A percentile compares a stretch with the other conserved stretches of the same genome.
Evolutionary conservation across 371 early-diverging fungal species (phyloP).

Genomic region (Rhizopus delemar): DNA sequence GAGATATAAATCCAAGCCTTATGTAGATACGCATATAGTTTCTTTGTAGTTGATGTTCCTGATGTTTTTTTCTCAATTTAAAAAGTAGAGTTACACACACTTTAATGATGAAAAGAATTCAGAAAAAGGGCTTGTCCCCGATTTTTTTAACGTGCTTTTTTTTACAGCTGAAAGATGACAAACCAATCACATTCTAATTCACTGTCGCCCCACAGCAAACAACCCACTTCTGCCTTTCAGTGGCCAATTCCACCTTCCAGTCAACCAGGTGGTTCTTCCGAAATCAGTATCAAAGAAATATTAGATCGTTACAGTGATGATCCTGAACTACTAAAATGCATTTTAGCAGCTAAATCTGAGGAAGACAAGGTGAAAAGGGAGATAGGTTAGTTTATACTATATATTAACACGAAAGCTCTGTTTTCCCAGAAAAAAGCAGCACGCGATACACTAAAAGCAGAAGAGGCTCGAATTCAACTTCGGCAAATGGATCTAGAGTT

Average conservation of each 20-base stretch:
- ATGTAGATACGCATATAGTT: too few relatives aligned
- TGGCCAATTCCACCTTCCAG: conserved; percentile 34
- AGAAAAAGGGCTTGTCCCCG: too few relatives aligned
- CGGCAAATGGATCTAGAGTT: conserved; percentile 45
- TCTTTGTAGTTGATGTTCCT: too few relatives aligned
- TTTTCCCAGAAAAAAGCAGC: conserved; percentile 41
- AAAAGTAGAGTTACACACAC: too few relatives aligned
- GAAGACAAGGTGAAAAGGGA: conserved; percentile 49
- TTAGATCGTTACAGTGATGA: conserved; percentile 40
- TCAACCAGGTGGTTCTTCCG: conserved; percentile 4
- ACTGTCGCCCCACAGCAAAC: conserved; percentile 14
- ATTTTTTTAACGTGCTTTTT: too few relatives aligned
- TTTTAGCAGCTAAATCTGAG: conserved; percentile 47
- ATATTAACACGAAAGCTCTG: not conserved
- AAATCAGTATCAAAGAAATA: conserved; percentile 43
- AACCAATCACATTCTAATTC: conserved; percentile 24
- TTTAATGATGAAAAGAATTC: too few relatives aligned
- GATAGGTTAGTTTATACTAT: not conserved
- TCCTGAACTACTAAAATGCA: conserved; percentile 40
- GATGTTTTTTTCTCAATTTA: too few relatives aligned
- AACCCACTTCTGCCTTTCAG: conserved; percentile 32
- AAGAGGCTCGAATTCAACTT: conserved; percentile 39
- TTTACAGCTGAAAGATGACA: conserved; percentile 3
- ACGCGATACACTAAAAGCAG: conserved; percentile 36
- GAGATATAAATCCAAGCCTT: too few relatives aligned